A percentile compares a stretch with the other conserved stretches of the same genome.
Evolutionary conservation across 2,329 filamentous ascomycete genomes (phyloP).

Genomic region (Pseudogymnoascus sp.): DNA sequence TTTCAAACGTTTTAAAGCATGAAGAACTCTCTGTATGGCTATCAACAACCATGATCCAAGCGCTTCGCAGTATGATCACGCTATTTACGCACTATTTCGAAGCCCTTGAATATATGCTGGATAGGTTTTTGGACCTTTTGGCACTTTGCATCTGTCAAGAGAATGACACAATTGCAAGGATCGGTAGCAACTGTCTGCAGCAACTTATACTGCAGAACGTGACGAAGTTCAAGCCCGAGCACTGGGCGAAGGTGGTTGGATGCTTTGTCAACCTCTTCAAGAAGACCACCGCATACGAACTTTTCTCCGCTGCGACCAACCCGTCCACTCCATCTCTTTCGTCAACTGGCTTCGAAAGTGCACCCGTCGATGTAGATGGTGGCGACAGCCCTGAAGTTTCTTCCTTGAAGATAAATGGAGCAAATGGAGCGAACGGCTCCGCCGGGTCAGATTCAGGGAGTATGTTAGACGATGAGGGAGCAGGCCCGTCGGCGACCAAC

Average conservation of each 20-base stretch:
- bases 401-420: conserved; percentile 53
- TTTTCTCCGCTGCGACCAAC: conserved; percentile 75
- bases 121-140: conserved; percentile 89
- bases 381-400: conserved; percentile 27
- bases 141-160: conserved; percentile 97
- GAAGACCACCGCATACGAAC: conserved; percentile 84
- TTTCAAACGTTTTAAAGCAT: conserved; percentile 89
- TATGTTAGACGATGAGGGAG: conserved; percentile 25
- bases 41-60: conserved; percentile 98
- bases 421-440: conserved; percentile 35
- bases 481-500: conserved; percentile 20
- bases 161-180: conserved; percentile 95
- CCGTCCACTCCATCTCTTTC: conserved; percentile 41
- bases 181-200: conserved; percentile 96
- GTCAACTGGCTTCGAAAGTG: conserved; percentile 46
- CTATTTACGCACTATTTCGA: conserved; percentile 99
- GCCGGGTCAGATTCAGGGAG: conserved; percentile 25
- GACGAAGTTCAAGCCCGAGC: conserved; percentile 73
- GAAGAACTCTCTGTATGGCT: conserved; percentile 98
- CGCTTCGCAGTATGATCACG: conserved; percentile 94
- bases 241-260: conserved; percentile 92
- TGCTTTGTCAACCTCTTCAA: conserved; percentile 95
- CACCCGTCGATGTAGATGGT: conserved; percentile 23
- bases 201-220: conserved; percentile 96
- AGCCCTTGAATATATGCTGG: conserved; percentile 92